Conservation (phyloP, 2,329 filamentous ascomycete species). For the Neonectria sp. region DNA sequence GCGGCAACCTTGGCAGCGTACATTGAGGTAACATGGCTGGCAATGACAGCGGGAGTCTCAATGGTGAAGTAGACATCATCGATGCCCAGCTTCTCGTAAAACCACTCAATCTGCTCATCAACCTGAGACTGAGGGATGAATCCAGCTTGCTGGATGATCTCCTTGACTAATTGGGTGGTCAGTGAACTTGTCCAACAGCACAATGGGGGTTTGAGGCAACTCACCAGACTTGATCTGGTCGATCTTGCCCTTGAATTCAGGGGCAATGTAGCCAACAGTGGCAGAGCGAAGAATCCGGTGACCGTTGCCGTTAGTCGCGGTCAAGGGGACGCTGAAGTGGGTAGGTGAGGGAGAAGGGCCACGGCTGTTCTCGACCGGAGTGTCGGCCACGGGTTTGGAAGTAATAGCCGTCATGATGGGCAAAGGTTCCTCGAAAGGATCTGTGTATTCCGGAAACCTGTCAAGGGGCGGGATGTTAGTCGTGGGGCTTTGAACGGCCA, state of each 20-base stretch:
- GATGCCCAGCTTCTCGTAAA: slow-evolving; percentile 97
- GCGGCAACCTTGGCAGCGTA: slow-evolving; percentile 98
- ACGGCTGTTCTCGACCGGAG: slow-evolving; percentile 64
- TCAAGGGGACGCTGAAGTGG: slow-evolving; percentile 80
- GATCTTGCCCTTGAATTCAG: slow-evolving; percentile 92
- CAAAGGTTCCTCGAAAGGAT: slow-evolving; percentile 53
- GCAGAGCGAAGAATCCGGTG: slow-evolving; percentile 87
- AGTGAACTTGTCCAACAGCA: slow-evolving; percentile 6
- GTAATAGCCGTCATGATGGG: slow-evolving; percentile 53
- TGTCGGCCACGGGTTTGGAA: slow-evolving; percentile 59
- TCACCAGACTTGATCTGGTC: slow-evolving; percentile 88
- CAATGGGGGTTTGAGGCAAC: slow-evolving; percentile 42
- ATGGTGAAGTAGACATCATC: slow-evolving; percentile 99
- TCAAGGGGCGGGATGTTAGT: slow-evolving; percentile 58
- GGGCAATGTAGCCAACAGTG: slow-evolving; percentile 94
- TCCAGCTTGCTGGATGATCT: slow-evolving; percentile 81
- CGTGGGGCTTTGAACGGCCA: slow-evolving; percentile 55
- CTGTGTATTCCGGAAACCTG: slow-evolving; percentile 63
- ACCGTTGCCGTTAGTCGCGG: slow-evolving; percentile 68
- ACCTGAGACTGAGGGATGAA: slow-evolving; percentile 91
- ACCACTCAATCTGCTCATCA: slow-evolving; percentile 92
- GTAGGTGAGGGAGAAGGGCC: slow-evolving; percentile 91
- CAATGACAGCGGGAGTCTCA: slow-evolving; percentile 87
- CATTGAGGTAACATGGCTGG: slow-evolving; percentile 94
- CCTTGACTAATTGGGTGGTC: slow-evolving; percentile 75